Evolutionary conservation across 495 filamentous ascomycete genomes (phyloP).

Genomic region (Paragyromitra xinjiangensis): DNA sequence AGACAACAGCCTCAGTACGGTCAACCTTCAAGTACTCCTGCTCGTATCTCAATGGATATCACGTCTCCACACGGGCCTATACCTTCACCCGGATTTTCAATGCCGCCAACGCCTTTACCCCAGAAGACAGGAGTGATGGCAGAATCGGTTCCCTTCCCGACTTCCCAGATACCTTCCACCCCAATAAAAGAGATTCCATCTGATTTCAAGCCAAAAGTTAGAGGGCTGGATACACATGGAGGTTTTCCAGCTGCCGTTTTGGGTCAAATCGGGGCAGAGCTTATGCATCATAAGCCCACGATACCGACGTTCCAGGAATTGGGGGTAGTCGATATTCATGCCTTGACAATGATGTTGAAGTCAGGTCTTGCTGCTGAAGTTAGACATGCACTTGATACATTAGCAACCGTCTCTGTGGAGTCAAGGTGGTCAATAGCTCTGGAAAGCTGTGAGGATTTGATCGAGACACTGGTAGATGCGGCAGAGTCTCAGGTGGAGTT

Average conservation of each 20-base stretch:
- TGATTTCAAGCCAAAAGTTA: slow-evolving; percentile 71
- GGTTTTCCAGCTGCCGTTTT: slow-evolving; percentile 71
- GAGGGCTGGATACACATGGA: slow-evolving; percentile 68
- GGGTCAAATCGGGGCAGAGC: slow-evolving; percentile 68
- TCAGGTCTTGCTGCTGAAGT: slow-evolving; percentile 90
- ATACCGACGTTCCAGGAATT: slow-evolving; percentile 79
- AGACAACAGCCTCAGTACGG: slow-evolving; percentile 48
- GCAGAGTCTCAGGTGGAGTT: slow-evolving; percentile 85
- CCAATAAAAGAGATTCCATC: slow-evolving; percentile 65
- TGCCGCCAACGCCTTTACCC: slow-evolving; percentile 48
- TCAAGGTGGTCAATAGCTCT: slow-evolving; percentile 70
- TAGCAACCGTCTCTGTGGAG: slow-evolving; percentile 76
- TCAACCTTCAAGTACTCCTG: slow-evolving; percentile 50
- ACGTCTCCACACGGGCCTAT: slow-evolving; percentile 52
- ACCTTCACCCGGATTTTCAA: slow-evolving; percentile 48
- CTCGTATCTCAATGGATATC: slow-evolving; percentile 50
- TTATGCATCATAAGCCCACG: slow-evolving; percentile 72
- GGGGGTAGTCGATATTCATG: slow-evolving; percentile 87
- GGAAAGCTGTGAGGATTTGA: slow-evolving; percentile 82
- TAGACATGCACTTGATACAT: slow-evolving; percentile 83
- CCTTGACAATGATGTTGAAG: slow-evolving; percentile 90
- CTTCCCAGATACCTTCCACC: slow-evolving; percentile 56
- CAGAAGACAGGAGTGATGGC: slow-evolving; percentile 50
- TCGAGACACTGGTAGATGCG: slow-evolving; percentile 88
- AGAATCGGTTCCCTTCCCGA: slow-evolving; percentile 52